Evolutionary conservation across 2,329 filamentous ascomycete species (phyloP), one percentile per base, ranked within the genome.

Genomic region (Fusarium sp.): DNA sequence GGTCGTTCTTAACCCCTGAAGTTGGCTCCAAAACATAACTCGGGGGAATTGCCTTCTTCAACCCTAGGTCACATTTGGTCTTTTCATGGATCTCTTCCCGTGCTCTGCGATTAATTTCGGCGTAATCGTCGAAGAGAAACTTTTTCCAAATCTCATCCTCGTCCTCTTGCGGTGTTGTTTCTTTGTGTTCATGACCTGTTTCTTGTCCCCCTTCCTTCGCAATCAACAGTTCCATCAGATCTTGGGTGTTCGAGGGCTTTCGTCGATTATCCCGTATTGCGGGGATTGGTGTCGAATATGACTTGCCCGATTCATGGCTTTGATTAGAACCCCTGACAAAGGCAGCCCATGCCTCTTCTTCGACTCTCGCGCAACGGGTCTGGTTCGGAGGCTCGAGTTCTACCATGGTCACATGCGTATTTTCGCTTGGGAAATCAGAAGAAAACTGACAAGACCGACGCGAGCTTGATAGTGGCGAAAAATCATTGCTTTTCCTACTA

Each of bases 111-210:
- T 39, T 65, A 14, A 75, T 73, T 45, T 79, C 76, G 8, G 59
- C 27, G 13, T 35, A 54, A 10, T 76, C 71, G 54, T 79, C 77
- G 18, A 78, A 73, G 25, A 82, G 61, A 65, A 81, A 81, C 52
- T 37, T 78, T 65, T 77, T 80, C 80, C 76, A 82, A 8, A 80
- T 68, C 41, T 79, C 76, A 25, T 81, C 78, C 39, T 81, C 77
- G 11, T 79, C 76, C 35, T 80, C 71, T 32, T 68, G 59, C 27
- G 23, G 18, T 13, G 20, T 13, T 10, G 7, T 6, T 52, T 66
- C 34, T 23, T n/a, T 16, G 13, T 7, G 37, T 23, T 61, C 23
- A 16, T 35, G 48, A 5, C 35, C 8, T 25, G 20, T 23, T 8
- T 10, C 58, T 2, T 52, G 60, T 18, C 25, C 43, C 43, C 59